phyloP scores from a whole-genome alignment of 306 rosid genomes.

The Rosa rugosa region DNA sequence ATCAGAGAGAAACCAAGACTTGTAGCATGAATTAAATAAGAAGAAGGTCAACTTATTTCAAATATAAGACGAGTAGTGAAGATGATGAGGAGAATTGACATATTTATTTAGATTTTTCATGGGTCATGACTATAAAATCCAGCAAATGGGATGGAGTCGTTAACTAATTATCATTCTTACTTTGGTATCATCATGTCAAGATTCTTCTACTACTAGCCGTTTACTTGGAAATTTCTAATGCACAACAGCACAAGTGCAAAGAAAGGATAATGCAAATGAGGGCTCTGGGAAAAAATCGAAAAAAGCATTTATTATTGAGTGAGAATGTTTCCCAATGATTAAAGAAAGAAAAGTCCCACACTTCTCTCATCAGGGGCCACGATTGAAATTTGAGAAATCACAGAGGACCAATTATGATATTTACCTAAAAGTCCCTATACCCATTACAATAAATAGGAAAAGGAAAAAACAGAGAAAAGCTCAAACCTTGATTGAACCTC shows the following conservation, averaged over 20 bases:
- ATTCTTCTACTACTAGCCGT: not conserved
- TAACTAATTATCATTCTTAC: no score
- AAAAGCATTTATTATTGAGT: not conserved
- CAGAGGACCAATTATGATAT: conserved; percentile 22
- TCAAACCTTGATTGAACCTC: not conserved
- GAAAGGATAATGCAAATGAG: not conserved
- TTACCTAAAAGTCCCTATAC: conserved; percentile 6
- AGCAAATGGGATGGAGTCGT: no score
- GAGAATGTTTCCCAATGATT: not conserved
- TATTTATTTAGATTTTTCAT: no score
- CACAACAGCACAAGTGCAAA: not conserved
- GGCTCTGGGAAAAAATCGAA: no score
- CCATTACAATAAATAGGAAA: not conserved
- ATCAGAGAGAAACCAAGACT: no score
- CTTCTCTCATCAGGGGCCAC: not conserved
- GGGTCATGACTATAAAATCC: no score
- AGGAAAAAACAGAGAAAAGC: not conserved
- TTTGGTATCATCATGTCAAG: no score
- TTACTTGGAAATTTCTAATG: not conserved
- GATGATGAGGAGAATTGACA: no score
- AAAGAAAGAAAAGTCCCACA: not conserved
- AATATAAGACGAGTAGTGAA: no score
- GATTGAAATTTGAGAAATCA: conserved; percentile 9
- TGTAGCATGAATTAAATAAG: no score
- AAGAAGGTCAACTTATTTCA: no score